phyloP scores from a whole-genome alignment of 2,329 filamentous ascomycete species.

The Trichoderma semiorbis region DNA sequence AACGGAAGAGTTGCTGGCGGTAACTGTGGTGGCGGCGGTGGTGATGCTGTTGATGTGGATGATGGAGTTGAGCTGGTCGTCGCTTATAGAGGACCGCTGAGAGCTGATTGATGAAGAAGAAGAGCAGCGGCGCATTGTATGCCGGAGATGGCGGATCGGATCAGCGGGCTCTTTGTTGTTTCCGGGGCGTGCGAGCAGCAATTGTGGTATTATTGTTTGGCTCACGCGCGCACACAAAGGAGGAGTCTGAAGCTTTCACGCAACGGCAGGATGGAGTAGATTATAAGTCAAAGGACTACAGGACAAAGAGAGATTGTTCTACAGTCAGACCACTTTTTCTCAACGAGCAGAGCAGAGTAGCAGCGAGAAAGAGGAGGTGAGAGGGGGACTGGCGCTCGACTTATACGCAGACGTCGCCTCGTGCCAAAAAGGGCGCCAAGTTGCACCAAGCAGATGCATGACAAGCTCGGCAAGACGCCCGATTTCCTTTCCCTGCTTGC shows the following conservation, averaged over 20 bases:
- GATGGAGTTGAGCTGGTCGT: conserved; percentile 5
- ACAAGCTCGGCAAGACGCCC: conserved; percentile 14
- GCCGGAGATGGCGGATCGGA: not conserved
- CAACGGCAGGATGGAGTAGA: not conserved
- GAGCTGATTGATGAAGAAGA: conserved; percentile 23
- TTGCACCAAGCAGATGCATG: not conserved
- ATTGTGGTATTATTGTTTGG: not conserved
- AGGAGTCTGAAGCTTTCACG: not conserved
- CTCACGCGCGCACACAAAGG: not conserved
- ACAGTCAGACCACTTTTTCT: not conserved
- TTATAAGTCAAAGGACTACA: not conserved
- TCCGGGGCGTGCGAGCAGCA: not conserved
- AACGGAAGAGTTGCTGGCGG: not conserved
- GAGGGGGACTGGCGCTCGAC: conserved; percentile 3
- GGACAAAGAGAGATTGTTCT: not conserved
- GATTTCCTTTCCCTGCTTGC: conserved; percentile 2
- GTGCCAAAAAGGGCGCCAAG: conserved; percentile 9
- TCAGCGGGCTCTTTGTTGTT: not conserved
- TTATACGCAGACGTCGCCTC: conserved; percentile 10
- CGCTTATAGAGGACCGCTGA: conserved; percentile 21
- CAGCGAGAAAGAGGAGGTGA: not conserved
- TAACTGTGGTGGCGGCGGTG: conserved; percentile 6
- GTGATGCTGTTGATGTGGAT: not conserved
- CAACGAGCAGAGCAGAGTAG: not conserved
- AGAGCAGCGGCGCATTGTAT: conserved; percentile 14